phyloP scores from a whole-genome alignment of 352 stramenopile genomes.

The Globisporangium sylvaticum region DNA sequence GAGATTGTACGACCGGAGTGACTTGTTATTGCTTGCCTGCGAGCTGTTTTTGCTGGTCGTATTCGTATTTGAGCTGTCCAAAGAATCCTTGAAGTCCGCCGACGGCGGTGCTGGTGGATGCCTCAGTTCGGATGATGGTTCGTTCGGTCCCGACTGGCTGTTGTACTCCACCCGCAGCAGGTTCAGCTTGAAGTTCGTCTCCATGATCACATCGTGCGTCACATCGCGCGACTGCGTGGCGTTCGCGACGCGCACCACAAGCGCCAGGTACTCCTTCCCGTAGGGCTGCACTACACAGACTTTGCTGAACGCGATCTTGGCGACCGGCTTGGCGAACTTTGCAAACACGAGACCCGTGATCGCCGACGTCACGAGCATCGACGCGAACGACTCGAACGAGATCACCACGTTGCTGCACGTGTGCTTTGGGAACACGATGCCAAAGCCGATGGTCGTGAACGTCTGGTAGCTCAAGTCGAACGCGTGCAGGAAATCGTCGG shows the following conservation, averaged over 20 bases:
- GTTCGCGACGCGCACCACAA: conserved; percentile 79
- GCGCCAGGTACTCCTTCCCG: conserved; percentile 60
- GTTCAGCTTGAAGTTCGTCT: conserved; percentile 75
- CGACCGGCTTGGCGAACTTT: conserved; percentile 77
- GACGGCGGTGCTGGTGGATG: neutral
- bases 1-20: conserved; percentile 74
- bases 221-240: conserved; percentile 76
- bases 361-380: conserved; percentile 77
- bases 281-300: conserved; percentile 77
- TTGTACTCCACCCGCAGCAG: conserved; percentile 71
- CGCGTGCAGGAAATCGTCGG: conserved; percentile 44
- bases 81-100: neutral
- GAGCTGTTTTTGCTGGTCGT: neutral
- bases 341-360: conserved; percentile 81
- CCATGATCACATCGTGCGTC: conserved; percentile 83
- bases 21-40: conserved; percentile 20
- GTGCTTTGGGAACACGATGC: conserved; percentile 59
- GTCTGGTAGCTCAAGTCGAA: conserved; percentile 83
- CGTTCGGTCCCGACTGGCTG: neutral
- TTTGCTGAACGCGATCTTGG: conserved; percentile 79
- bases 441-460: conserved; percentile 84
- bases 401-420: conserved; percentile 72
- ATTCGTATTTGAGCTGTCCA: neutral
- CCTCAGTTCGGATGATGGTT: neutral
- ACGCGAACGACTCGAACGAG: conserved; percentile 72